Conservation (phyloP, 208 protist species). For the Herpetomonas tarakana region DNA sequence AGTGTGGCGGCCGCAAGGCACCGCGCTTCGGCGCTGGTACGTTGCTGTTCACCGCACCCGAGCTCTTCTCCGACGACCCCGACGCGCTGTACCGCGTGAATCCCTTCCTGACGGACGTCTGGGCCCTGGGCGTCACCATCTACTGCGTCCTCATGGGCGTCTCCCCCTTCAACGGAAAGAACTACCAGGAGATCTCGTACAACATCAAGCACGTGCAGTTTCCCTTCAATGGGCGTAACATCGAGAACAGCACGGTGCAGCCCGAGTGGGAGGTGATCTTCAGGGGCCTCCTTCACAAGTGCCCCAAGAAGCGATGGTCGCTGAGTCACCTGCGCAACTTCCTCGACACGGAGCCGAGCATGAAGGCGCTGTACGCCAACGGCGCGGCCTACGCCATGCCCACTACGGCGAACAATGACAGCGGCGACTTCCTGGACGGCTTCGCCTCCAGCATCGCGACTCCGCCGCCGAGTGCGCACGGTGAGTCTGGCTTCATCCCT, state of each 20-base stretch:
- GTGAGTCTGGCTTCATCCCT: no score
- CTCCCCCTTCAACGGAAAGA: slow-evolving; percentile 56
- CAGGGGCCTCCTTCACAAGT: slow-evolving; percentile 68
- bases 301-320: slow-evolving; percentile 55
- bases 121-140: slow-evolving; percentile 80
- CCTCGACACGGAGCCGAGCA: slow-evolving; percentile 32
- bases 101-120: slow-evolving; percentile 64
- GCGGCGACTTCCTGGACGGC: no score
- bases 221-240: slow-evolving; percentile 39
- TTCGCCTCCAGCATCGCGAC: no score
- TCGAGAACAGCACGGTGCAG: slow-evolving; percentile 21
- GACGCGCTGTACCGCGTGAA: slow-evolving; percentile 24
- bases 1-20: neutral
- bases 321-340: slow-evolving; percentile 53
- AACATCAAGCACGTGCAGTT: slow-evolving; percentile 34
- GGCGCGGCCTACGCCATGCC: slow-evolving; percentile 6
- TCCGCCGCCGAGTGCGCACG: no score
- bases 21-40: slow-evolving; percentile 47
- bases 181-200: slow-evolving; percentile 33
- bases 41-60: slow-evolving; percentile 71
- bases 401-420: neutral
- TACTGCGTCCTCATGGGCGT: slow-evolving; percentile 77
- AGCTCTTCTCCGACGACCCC: slow-evolving; percentile 27
- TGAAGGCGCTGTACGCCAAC: slow-evolving; percentile 17
- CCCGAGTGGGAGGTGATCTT: slow-evolving; percentile 53